phyloP scores from a whole-genome alignment of 176 grass and related monocot genomes.

The Musa itinerans region DNA sequence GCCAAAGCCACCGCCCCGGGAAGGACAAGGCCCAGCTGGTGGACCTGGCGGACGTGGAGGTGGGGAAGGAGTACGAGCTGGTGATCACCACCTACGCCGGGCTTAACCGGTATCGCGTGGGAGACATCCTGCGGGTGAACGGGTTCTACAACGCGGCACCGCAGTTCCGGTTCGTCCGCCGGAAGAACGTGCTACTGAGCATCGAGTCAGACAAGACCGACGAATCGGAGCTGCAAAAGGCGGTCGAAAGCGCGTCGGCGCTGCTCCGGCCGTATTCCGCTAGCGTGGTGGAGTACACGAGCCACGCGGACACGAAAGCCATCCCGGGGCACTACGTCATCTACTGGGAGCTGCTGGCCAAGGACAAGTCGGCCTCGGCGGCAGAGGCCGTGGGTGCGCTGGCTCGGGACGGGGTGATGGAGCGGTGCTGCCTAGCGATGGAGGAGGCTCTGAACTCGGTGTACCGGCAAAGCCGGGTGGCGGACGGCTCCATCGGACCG shows the following conservation, averaged over 20 bases:
- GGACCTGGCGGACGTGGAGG: constrained; percentile 68
- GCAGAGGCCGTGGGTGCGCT: not conserved
- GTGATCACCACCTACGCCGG: constrained; percentile 96
- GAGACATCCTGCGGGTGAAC: constrained; percentile 70
- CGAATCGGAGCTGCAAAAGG: constrained; percentile 81
- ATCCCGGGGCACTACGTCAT: constrained; percentile 93
- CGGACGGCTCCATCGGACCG: constrained; percentile 2
- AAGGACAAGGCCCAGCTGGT: constrained; percentile 32
- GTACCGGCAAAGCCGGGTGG: not conserved
- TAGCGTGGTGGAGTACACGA: constrained; percentile 88
- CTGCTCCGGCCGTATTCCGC: constrained; percentile 66
- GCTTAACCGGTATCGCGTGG: constrained; percentile 84
- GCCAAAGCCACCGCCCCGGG: not conserved
- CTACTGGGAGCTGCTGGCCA: constrained; percentile 77
- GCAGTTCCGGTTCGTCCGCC: constrained; percentile 82
- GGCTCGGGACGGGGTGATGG: not conserved
- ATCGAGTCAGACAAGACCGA: constrained; percentile 98
- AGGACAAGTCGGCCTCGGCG: not conserved
- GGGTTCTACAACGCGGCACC: constrained; percentile 80
- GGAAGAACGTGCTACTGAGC: constrained; percentile 91
- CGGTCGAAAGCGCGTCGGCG: constrained; percentile 58
- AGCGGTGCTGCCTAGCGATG: constrained; percentile 1
- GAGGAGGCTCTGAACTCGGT: constrained; percentile 1
- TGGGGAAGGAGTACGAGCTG: constrained; percentile 83
- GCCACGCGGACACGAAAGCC: constrained; percentile 61